Evolutionary conservation across 805 yeast species (phyloP), one percentile per base, ranked within the genome.

Genomic region (Yarrowia bubula): DNA sequence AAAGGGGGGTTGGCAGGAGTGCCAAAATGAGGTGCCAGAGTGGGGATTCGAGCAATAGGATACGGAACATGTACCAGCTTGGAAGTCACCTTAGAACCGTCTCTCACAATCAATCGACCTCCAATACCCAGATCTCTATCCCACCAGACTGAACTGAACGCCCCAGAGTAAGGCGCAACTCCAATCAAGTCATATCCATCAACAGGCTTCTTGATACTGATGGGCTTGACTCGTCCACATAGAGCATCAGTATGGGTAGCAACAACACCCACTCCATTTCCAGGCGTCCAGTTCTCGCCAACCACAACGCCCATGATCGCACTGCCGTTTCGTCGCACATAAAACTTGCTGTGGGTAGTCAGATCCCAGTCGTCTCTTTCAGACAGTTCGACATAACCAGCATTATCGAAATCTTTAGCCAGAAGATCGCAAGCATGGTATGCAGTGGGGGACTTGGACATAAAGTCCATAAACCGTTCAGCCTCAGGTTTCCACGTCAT

Each of bases 11-110:
- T 71, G 1, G 91, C 81, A 6, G 86, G 86, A 1, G 79, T 78
- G 53, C 96, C 96, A 74, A 90, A 91, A 77, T 90, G 96, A 3
- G 92, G 92, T 6, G 96, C 96, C 72, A 91, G 79, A 1, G 93
- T 83, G 5, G 96, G 96, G 64, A 90, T 88, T 70, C 86, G 86
- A 13, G 92, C 96, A 70, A 90, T 69, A 18, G 81, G 81, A 67
- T 75, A 73, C 9, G 78, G 77, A 35, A 77, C 69, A 17, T 73
- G 73, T 17, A 78, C 78, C 14, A 78, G 74, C 70, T 75, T 75
- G 53, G 77, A 71, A 62, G 69, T 66, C 66, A 76, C 70, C n/a
- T n/a, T n/a, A n/a, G n/a, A n/a, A n/a, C 73, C 75, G 18, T 74
- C 75, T 69, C 78, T 81, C 60, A 85, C 82, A 66, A 88, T 77